Evolutionary conservation across 2,329 filamentous ascomycete genomes (phyloP).

Genomic region (Aspergillus pseudoviridinutans): DNA sequence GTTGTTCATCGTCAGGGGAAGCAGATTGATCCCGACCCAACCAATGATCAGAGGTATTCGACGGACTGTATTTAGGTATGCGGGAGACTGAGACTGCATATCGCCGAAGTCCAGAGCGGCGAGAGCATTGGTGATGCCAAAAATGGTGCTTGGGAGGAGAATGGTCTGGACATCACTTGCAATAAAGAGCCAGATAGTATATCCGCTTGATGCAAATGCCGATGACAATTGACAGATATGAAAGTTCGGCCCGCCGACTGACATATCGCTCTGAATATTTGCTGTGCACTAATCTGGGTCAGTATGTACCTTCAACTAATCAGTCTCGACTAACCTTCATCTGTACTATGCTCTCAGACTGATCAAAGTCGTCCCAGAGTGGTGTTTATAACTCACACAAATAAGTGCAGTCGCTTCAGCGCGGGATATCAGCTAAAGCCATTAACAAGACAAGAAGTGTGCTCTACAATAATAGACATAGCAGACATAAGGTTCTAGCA

Average conservation of each 20-base stretch:
- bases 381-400: not conserved
- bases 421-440: not conserved
- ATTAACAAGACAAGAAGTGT: not conserved
- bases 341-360: not conserved
- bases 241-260: not conserved
- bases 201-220: not conserved
- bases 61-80: not conserved
- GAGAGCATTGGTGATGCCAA: not conserved
- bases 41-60: not conserved
- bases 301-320: not conserved
- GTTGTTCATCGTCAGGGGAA: constrained; percentile 38
- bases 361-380: not conserved
- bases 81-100: not conserved
- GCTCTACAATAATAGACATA: not conserved
- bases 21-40: constrained; percentile 23
- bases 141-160: not conserved
- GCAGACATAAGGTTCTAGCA: not conserved
- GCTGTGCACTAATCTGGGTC: not conserved
- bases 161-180: not conserved
- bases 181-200: not conserved
- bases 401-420: not conserved
- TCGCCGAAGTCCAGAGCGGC: not conserved
- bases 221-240: not conserved
- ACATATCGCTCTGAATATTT: not conserved
- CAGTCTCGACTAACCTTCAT: not conserved